Evolutionary conservation across 495 filamentous ascomycete genomes (phyloP), one percentile per base, ranked within the genome.

Genomic region (Penicillium samsonianum): DNA sequence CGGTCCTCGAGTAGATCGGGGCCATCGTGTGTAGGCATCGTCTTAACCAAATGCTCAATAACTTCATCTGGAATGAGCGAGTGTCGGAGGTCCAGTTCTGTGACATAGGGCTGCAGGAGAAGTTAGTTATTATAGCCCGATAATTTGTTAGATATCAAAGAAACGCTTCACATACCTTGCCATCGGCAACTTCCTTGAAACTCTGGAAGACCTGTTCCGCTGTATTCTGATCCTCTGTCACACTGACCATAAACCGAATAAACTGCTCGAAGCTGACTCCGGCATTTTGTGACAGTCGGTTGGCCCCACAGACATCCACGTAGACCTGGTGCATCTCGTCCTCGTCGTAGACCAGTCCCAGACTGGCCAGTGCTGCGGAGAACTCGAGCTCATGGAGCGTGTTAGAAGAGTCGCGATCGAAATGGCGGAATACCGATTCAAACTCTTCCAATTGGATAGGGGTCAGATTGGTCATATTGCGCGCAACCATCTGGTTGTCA

Each of bases 391-490:
- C 94, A 20, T 89, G 86, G n/a, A 98, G 78, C 17, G 87, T 89
- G 69, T 98, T 98, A 38, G 85, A 89, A 30, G 87, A 82, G 65
- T 97, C 92, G n/a, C 91, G 86, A 69, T 98, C 94, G 61, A 98
- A 98, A 73, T 98, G 95, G 25, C 94, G 82, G 80, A 98, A 98
- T 5, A 98, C 94, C 2, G 87, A 91, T 72, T 98, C 94, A 67
- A 98, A 98, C 65, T 98, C 94, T 69, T 98, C 94, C 31, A 98
- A 81, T 70, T 98, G 94, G 49, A 98, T 98, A 0, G 94, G 94
- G 1, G 95, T 98, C 8, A 98, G 78, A 67, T 98, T 98, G 47
- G 94, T 98, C 95, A 98, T 98, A 72, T 90, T 95, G 41, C 95
- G 88, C 4, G 94, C 94, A 2, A 98, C 93, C 76, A 89, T 87